Evolutionary conservation across 805 yeast genomes (phyloP).

Genomic region (Helenozyma rhizophorensis): DNA sequence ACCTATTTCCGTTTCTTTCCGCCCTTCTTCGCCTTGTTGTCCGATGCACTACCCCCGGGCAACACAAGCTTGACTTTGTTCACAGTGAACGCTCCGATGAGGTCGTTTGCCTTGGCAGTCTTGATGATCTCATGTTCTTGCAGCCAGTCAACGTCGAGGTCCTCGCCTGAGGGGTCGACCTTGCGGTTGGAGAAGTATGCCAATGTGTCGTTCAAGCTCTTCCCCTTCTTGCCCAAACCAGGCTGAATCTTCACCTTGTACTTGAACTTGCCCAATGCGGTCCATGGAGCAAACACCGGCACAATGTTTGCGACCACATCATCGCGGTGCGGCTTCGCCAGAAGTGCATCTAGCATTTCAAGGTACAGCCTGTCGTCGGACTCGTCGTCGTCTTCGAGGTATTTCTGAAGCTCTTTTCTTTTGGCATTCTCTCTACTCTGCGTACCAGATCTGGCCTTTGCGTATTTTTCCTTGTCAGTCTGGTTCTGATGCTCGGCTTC

Average conservation of each 20-base stretch:
- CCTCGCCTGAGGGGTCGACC: conserved; percentile 41
- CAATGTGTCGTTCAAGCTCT: conserved; percentile 68
- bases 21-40: conserved; percentile 16
- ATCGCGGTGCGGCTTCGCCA: conserved; percentile 39
- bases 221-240: conserved; percentile 80
- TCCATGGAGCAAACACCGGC: conserved; percentile 94
- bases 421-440: conserved; percentile 43
- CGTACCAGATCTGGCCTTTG: conserved; percentile 31
- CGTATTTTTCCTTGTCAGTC: conserved; percentile 23
- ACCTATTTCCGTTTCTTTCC: conserved; percentile 17
- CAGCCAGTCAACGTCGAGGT: conserved; percentile 64
- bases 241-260: conserved; percentile 84
- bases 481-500: conserved; percentile 15
- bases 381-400: conserved; percentile 37
- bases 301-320: conserved; percentile 62
- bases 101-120: conserved; percentile 57
- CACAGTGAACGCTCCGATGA: conserved; percentile 64
- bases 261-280: conserved; percentile 64
- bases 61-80: conserved; percentile 63
- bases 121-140: conserved; percentile 56
- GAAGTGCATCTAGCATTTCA: conserved; percentile 42
- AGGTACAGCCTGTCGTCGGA: conserved; percentile 29
- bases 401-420: conserved; percentile 40
- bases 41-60: conserved; percentile 40
- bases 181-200: conserved; percentile 50